Evolutionary conservation across 2,329 filamentous ascomycete species (phyloP), one percentile per base, ranked within the genome.

Genomic region (Aspergillus unguis): DNA sequence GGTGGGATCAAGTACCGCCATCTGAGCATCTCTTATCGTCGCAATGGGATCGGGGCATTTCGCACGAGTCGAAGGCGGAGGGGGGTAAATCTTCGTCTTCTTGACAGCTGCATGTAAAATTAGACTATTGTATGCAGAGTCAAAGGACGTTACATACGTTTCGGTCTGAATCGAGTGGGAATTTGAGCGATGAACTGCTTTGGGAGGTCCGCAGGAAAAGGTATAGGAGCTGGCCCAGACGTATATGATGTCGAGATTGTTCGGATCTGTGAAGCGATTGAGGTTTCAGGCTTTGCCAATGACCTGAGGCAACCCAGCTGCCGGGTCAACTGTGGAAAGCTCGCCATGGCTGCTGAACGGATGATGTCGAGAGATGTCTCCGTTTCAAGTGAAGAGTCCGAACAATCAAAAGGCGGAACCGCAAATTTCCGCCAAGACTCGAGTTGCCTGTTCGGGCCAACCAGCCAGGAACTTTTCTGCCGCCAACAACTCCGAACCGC

Each of bases 1-100:
- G 1, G 85, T 90, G 4, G 91, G 90, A 74, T 99, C 94, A 65
- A 96, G 87, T 38, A 80, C 72, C 37, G 80, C 69, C 65, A 95
- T 80, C 75, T 95, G 90, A 51, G 82, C 75, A 47, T 80, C 70
- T 61, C 85, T 85, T 63, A 95, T 79, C 53, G 80, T 71, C 35
- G 78, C 77, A 65, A 97, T 75, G 25, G 91, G 86, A 65, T 91
- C 80, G 63, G 73, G 75, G 66, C 71, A 76, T 54, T 54, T 59
- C 48, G 63, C 57, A 45, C 61, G 58, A 55, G 66, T 58, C n/a
- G 71, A 68, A 8, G 66, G 61, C 5, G 71, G 72, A 48, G 71
- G 59, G 52, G 84, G 82, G 72, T 81, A 82, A 52, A 75, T 72
- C 63, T 77, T 78, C 58, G 83, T 77, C 55, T 76, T 74, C 61